phyloP scores from a whole-genome alignment of 1,284 basidiomycete genomes.

The Xerocomus amazonicus region DNA sequence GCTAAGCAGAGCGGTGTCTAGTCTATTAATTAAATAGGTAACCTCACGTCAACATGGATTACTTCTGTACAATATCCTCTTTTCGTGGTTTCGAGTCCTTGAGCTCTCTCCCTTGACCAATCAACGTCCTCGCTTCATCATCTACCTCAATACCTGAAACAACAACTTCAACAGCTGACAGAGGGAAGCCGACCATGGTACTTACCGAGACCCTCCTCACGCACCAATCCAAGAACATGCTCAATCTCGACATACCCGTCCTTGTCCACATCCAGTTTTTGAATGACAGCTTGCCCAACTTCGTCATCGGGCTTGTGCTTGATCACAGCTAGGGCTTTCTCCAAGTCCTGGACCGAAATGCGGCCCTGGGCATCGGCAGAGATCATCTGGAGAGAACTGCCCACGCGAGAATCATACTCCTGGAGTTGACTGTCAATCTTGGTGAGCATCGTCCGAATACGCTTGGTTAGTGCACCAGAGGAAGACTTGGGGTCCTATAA shows the following conservation, averaged over 20 bases:
- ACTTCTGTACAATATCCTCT: conserved; percentile 84
- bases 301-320: conserved; percentile 92
- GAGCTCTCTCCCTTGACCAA: conserved; percentile 73
- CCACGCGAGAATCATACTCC: conserved; percentile 90
- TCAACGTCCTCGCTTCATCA: conserved; percentile 67
- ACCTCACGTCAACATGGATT: conserved; percentile 16
- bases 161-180: background rate
- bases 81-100: conserved; percentile 76
- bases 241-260: conserved; percentile 92
- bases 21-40: conserved; percentile 5
- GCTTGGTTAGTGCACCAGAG: conserved; percentile 83
- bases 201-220: conserved; percentile 73
- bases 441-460: conserved; percentile 92
- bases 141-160: conserved; percentile 61
- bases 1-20: conserved; percentile 10
- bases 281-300: conserved; percentile 83
- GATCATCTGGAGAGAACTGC: conserved; percentile 91
- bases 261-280: conserved; percentile 94
- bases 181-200: background rate
- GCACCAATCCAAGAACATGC: conserved; percentile 76
- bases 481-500: conserved; percentile 72
- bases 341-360: conserved; percentile 87
- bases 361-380: conserved; percentile 89
- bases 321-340: conserved; percentile 90
- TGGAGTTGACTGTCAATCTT: conserved; percentile 94